These are phyloP conservation scores for Daedalea quercina DNA, from an alignment of 768 basidiomycete species.

Conservation along the genomic window DNA sequence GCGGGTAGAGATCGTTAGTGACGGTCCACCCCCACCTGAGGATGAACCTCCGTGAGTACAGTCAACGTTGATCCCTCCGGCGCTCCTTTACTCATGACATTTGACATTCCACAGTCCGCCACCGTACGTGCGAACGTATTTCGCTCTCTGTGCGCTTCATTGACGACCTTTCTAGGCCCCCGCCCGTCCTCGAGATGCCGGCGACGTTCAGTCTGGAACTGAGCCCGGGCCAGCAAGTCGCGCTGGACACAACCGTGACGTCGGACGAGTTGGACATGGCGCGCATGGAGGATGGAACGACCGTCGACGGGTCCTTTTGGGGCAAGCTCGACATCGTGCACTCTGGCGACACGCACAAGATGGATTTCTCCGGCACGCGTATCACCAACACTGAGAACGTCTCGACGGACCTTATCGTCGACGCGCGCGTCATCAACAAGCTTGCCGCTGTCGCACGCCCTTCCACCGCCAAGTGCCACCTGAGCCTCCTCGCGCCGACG, in stretches of 20 bases:
- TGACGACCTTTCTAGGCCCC: constrained; percentile 29
- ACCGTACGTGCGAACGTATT: constrained; percentile 34
- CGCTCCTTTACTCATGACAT: neutral
- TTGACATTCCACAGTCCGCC: constrained; percentile 31
- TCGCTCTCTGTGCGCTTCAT: neutral
- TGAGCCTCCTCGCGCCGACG: constrained; percentile 66
- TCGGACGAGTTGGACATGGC: constrained; percentile 87
- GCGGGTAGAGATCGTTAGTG: constrained; percentile 80
- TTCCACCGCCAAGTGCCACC: constrained; percentile 66
- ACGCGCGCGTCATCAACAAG: constrained; percentile 71
- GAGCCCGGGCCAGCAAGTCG: constrained; percentile 70
- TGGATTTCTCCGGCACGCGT: constrained; percentile 81
- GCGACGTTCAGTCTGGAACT: constrained; percentile 81
- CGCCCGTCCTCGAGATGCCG: constrained; percentile 83
- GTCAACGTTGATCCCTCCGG: neutral
- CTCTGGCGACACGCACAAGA: constrained; percentile 63
- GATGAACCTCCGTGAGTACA: constrained; percentile 75
- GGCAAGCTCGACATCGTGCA: constrained; percentile 83
- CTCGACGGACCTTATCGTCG: constrained; percentile 64
- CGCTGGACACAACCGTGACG: constrained; percentile 69
- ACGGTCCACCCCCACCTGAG: constrained; percentile 74
- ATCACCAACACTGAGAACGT: constrained; percentile 56
- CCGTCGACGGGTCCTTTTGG: constrained; percentile 83
- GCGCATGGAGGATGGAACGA: constrained; percentile 82
- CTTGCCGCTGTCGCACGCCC: constrained; percentile 72